phyloP scores from a whole-genome alignment of 192 early-diverging fungal genomes.

The Paraglomus brasilianum region DNA sequence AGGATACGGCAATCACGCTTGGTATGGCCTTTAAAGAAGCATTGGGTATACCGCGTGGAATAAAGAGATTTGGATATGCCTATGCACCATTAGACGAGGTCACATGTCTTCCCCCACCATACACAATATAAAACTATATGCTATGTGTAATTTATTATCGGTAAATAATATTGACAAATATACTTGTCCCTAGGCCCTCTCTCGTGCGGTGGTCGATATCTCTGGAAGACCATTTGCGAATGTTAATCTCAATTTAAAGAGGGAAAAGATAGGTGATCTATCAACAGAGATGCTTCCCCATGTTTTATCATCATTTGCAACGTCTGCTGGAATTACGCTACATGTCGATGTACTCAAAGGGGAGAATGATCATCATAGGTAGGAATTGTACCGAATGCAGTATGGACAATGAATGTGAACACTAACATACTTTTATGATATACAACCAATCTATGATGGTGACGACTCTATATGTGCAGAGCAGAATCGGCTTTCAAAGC shows the following conservation, averaged over 20 bases:
- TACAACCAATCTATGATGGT: constrained; percentile 12
- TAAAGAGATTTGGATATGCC: constrained; percentile 90
- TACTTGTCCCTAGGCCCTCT: constrained; percentile 62
- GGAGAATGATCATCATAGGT: constrained; percentile 97
- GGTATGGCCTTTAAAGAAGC: constrained; percentile 94
- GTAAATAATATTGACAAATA: neutral
- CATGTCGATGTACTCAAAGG: constrained; percentile 97
- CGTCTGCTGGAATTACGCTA: constrained; percentile 87
- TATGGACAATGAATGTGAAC: neutral
- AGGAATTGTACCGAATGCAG: constrained; percentile 8
- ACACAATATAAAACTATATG: constrained; percentile 3
- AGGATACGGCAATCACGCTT: constrained; percentile 92
- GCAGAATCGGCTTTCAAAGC: constrained; percentile 98
- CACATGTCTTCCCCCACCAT: neutral
- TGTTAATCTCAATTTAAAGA: constrained; percentile 84
- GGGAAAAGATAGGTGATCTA: constrained; percentile 87
- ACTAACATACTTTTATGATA: neutral
- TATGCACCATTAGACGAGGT: constrained; percentile 96
- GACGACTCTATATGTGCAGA: constrained; percentile 42
- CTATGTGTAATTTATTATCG: neutral
- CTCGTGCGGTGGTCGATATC: constrained; percentile 95
- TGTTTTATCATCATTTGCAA: constrained; percentile 90
- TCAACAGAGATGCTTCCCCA: constrained; percentile 99
- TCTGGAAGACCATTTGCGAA: constrained; percentile 87
- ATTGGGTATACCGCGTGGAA: constrained; percentile 82